Percentiles rank a stretch among this genome's conserved stretches.
Evolutionary conservation across 257 asterid species (phyloP).

Genomic region (Mentha longifolia): DNA sequence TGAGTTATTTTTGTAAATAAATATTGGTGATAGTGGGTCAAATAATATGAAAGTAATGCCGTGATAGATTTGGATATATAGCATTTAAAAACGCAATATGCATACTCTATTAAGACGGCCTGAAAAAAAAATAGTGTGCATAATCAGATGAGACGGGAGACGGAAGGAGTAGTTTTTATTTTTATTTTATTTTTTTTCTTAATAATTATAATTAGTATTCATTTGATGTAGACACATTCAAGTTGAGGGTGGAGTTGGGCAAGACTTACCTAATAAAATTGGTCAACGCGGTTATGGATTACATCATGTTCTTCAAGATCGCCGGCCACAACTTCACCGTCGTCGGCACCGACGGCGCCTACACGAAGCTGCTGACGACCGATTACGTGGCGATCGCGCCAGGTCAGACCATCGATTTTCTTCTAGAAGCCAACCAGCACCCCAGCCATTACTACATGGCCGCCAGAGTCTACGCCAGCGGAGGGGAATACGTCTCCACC

Average conservation of each 20-base stretch:
- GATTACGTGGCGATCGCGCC: constrained; percentile 57
- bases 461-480: constrained; percentile 32
- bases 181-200: too few species aligned
- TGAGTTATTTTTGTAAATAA: too few species aligned
- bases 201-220: too few species aligned
- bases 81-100: too few species aligned
- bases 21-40: too few species aligned
- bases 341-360: constrained; percentile 63
- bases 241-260: constrained; percentile 49
- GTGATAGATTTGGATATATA: too few species aligned
- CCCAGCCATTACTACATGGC: constrained; percentile 65
- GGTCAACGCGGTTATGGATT: constrained; percentile 64
- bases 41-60: too few species aligned
- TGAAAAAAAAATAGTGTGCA: too few species aligned
- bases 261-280: constrained; percentile 51
- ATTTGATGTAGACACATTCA: constrained; percentile 52
- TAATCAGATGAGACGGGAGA: too few species aligned
- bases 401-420: constrained; percentile 64
- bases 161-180: too few species aligned
- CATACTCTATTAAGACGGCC: too few species aligned
- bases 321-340: constrained; percentile 55
- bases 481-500: not conserved
- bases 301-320: constrained; percentile 59
- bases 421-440: constrained; percentile 47
- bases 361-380: constrained; percentile 44